Conservation (phyloP, 2,329 filamentous ascomycete species). For the Fusarium proliferatum region DNA sequence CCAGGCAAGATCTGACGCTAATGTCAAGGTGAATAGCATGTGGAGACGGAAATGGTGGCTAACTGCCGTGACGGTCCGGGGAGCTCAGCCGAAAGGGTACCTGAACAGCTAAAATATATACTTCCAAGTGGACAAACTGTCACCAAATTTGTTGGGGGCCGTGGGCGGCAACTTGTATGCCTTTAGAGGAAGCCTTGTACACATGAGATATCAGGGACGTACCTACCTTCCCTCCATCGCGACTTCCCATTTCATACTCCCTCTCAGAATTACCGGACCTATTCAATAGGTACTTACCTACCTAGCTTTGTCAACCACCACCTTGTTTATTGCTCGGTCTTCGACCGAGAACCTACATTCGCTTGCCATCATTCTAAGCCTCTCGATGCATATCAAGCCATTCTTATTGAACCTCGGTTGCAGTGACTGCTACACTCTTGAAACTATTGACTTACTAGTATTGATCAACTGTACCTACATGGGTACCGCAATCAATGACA, state of each 20-base stretch:
- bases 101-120: neutral
- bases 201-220: neutral
- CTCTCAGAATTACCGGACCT: neutral
- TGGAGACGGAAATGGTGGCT: slow-evolving; percentile 13
- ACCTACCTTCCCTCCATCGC: neutral
- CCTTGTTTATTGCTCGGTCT: slow-evolving; percentile 17
- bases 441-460: neutral
- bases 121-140: neutral
- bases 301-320: neutral
- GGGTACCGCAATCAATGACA: neutral
- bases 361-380: neutral
- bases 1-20: slow-evolving; percentile 23
- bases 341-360: slow-evolving; percentile 21
- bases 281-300: neutral
- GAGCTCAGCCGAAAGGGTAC: slow-evolving; percentile 3
- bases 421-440: neutral
- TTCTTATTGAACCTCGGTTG: slow-evolving; percentile 26
- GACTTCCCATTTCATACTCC: neutral
- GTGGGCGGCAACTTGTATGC: neutral
- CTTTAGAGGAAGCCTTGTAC: neutral
- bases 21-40: slow-evolving; percentile 18
- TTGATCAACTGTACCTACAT: neutral
- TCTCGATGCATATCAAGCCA: neutral
- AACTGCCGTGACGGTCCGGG: slow-evolving; percentile 12
- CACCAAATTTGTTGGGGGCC: neutral